phyloP scores from a whole-genome alignment of 1,284 basidiomycete genomes.

The Moesziomyces parantarcticus region DNA sequence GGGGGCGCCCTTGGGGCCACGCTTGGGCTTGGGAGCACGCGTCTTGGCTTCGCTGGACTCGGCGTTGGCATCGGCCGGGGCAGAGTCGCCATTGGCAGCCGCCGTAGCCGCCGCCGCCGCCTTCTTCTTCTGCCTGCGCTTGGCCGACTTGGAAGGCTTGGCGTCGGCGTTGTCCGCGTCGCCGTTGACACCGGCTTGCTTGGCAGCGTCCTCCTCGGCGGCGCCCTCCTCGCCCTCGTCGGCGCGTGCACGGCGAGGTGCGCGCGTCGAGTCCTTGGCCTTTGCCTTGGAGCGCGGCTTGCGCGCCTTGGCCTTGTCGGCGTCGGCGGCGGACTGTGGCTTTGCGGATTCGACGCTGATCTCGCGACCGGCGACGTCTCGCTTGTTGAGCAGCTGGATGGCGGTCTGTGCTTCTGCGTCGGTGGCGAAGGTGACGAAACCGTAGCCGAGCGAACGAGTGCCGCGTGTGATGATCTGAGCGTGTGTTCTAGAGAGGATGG shows the following conservation, averaged over 20 bases:
- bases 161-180: conserved; percentile 24
- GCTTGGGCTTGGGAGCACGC: conserved; percentile 40
- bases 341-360: conserved; percentile 63
- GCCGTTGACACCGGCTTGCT: conserved; percentile 24
- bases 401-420: conserved; percentile 59
- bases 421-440: conserved; percentile 62
- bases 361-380: conserved; percentile 59
- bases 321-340: conserved; percentile 49
- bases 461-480: conserved; percentile 64
- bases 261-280: conserved; percentile 30
- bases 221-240: conserved; percentile 60
- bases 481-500: conserved; percentile 33
- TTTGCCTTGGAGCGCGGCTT: conserved; percentile 26
- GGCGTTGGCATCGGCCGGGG: conserved; percentile 22
- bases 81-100: conserved; percentile 27
- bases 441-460: conserved; percentile 63
- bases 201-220: conserved; percentile 43
- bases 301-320: conserved; percentile 28
- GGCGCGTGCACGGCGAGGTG: conserved; percentile 52
- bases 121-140: conserved; percentile 51
- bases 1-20: conserved; percentile 48
- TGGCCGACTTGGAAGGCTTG: conserved; percentile 50
- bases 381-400: conserved; percentile 59
- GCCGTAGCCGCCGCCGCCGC: conserved; percentile 42
- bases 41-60: conserved; percentile 27